phyloP scores from a whole-genome alignment of 495 filamentous ascomycete species.

The Aspergillus cavernicola region DNA sequence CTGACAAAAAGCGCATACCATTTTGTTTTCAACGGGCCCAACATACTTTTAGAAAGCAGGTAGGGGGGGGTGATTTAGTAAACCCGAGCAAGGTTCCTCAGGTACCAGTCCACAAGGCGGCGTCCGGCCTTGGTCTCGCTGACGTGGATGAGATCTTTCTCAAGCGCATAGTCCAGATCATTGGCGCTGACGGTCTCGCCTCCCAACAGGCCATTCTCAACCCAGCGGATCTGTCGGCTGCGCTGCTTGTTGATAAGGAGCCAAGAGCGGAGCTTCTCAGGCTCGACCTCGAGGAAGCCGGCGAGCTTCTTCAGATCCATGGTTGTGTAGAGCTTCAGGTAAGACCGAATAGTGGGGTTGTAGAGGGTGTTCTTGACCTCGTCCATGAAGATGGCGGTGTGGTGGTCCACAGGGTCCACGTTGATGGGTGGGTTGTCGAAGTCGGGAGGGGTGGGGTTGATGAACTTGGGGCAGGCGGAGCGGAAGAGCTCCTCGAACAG shows the following conservation, averaged over 20 bases:
- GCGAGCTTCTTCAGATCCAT: slow-evolving; percentile 99
- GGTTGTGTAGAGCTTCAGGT: slow-evolving; percentile 97
- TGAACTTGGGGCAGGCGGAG: slow-evolving; percentile 96
- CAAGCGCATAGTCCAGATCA: slow-evolving; percentile 94
- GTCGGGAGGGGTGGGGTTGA: slow-evolving; percentile 93
- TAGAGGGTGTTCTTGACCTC: slow-evolving; percentile 97
- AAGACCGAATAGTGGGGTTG: slow-evolving; percentile 92
- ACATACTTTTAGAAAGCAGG: neutral
- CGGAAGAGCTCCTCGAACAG: slow-evolving; percentile 97
- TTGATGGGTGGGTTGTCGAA: slow-evolving; percentile 93
- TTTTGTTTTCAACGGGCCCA: too few species aligned
- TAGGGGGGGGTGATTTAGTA: slow-evolving; percentile 51
- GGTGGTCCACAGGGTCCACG: slow-evolving; percentile 95
- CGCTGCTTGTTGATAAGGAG: slow-evolving; percentile 97
- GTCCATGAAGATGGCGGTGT: slow-evolving; percentile 96
- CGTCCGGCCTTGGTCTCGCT: slow-evolving; percentile 97
- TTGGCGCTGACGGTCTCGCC: slow-evolving; percentile 87
- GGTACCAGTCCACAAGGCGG: slow-evolving; percentile 97
- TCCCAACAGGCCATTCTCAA: slow-evolving; percentile 82
- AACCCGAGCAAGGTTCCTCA: slow-evolving; percentile 90
- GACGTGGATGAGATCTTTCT: slow-evolving; percentile 96
- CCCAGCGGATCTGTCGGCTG: slow-evolving; percentile 92
- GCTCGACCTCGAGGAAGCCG: slow-evolving; percentile 90
- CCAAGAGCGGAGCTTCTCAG: slow-evolving; percentile 86
- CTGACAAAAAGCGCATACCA: neutral